Evolutionary conservation across 1,139 yeast genomes (phyloP).

Genomic region (Debaryomyces fabryi): DNA sequence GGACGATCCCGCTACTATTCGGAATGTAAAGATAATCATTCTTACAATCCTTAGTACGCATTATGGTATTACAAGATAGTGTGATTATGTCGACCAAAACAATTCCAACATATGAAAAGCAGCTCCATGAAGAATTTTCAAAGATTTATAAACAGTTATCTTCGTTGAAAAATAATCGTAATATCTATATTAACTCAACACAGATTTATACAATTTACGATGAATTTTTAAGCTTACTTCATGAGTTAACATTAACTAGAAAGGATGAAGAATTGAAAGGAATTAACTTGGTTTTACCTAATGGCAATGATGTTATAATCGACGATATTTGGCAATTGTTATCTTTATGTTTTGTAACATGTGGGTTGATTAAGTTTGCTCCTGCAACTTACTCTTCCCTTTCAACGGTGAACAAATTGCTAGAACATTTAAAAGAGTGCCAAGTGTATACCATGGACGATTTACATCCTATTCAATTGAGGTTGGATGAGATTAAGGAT

Average conservation of each 20-base stretch:
- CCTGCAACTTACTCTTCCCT: conserved; percentile 93
- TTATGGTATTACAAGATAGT: background rate
- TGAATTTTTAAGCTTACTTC: conserved; percentile 51
- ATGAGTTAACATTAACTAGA: conserved; percentile 52
- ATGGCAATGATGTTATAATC: conserved; percentile 65
- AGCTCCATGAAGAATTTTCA: conserved; percentile 49
- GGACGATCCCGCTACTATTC: conserved; percentile 1
- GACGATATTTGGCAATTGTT: conserved; percentile 89
- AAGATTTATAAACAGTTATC: conserved; percentile 53
- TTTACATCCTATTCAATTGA: conserved; percentile 68
- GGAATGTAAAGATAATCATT: conserved; percentile 1
- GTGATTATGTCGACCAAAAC: conserved; percentile 14
- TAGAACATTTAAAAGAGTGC: conserved; percentile 80
- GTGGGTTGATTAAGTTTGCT: conserved; percentile 85
- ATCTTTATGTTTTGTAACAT: conserved; percentile 84
- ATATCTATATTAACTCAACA: conserved; percentile 62
- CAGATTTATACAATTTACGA: conserved; percentile 62
- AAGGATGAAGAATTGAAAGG: conserved; percentile 53
- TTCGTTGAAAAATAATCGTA: conserved; percentile 64
- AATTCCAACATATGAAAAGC: conserved; percentile 56
- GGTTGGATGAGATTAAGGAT: conserved; percentile 66
- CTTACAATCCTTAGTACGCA: background rate
- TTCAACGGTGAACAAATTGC: conserved; percentile 77
- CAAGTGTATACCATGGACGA: conserved; percentile 84
- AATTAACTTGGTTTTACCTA: conserved; percentile 39